Base-by-base conservation (phyloP, 1,284 basidiomycete species). In the Leccinum laetum region DNA sequence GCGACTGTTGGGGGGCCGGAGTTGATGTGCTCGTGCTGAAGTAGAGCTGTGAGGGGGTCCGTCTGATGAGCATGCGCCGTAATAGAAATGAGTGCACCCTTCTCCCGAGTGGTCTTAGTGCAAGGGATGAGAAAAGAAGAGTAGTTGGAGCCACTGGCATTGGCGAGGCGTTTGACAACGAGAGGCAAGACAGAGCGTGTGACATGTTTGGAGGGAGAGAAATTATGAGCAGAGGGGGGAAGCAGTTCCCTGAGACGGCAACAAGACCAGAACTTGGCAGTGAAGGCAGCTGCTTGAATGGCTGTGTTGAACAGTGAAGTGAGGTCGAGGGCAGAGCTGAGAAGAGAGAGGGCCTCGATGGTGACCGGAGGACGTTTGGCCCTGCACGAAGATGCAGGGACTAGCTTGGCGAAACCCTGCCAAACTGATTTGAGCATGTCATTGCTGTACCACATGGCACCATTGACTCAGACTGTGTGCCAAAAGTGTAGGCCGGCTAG, bases 351-450 rank as follows among this genome's bases (percentile, higher is more conserved):
- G 49, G 79, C 77, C 16, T 76, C 69, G 2, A 76, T 66, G 8
- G 78, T 77, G 2, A 80, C 75, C 0, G 75, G 79, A 1, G 73
- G 67, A 0, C 73, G 64, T 44, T 74, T 71, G 6, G 72, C 59
- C 2, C 64, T 39, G 4, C 57, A 6, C 10, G 72, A 72, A 2
- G 71, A 68, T 1, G 66, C 44, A 2, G 77, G 75, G 0, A 67
- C 68, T 11, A 77, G 35, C 29, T 77, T 76, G 1, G 41, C 11
- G 2, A 73, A 69, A 1, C 74, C 75, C 14, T 2, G 0, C 16
- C 14, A 4, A 6, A 35, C 29, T 6, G 29, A 57, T 3, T n/a
- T 9, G 14, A 57, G 55, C 55, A 57, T 57, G 26, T 57, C 55
- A 4, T 10, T 2, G 16, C 29, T 9, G 8, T 35, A 1, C 29